Conservation (phyloP, 371 early-diverging fungal species). For the Mortierella sp. region DNA sequence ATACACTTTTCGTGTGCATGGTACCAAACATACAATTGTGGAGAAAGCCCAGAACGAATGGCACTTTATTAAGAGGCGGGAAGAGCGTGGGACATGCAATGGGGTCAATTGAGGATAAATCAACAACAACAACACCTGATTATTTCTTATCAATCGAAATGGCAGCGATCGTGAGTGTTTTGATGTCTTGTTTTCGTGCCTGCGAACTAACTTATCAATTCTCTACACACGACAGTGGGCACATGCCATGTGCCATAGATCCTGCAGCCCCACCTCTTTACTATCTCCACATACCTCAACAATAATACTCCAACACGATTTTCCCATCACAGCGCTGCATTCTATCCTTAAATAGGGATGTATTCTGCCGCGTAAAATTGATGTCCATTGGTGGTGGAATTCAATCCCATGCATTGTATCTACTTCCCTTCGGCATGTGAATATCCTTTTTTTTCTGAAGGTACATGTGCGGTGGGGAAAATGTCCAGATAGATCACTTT, state of each 20-base stretch:
- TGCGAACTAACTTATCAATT: too few species aligned
- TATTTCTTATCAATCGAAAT: neutral
- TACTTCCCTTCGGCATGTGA: slow-evolving; percentile 1
- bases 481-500: too few species aligned
- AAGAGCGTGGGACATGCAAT: neutral
- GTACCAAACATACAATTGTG: neutral
- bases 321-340: slow-evolving; percentile 1
- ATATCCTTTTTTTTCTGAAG: neutral
- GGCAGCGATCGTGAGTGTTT: too few species aligned
- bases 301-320: neutral
- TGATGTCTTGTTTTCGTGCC: neutral
- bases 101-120: neutral
- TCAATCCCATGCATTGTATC: neutral
- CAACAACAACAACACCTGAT: neutral
- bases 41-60: slow-evolving; percentile 4
- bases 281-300: neutral
- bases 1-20: neutral
- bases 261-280: neutral
- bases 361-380: neutral
- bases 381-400: neutral
- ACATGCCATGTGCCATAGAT: neutral
- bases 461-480: neutral
- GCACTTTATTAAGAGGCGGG: slow-evolving; percentile 7
- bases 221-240: neutral
- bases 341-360: neutral